Evolutionary conservation across 2,329 filamentous ascomycete species (phyloP), one percentile per base, ranked within the genome.

Genomic region (Hypomyces rosellus): DNA sequence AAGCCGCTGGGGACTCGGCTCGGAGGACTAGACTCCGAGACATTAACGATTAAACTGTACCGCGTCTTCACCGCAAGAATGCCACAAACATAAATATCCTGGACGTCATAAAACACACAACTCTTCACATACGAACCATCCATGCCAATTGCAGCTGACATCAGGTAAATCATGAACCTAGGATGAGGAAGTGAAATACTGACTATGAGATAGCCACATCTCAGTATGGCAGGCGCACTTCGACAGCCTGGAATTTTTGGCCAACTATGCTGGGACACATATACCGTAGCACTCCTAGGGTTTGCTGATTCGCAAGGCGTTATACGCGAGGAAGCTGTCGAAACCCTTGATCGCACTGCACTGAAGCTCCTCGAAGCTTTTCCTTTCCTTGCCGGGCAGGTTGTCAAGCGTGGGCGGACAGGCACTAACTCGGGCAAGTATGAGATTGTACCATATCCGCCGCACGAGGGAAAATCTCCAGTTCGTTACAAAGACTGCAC

Each of bases 211-310:
- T 5, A 30, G 25, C 8, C 25, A 11, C 25, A 8, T 30, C 25
- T 30, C 25, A 30, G 4, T 11, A 38, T 38, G 36, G 11, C 36
- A 5, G 9, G 8, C 5, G 5, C 36, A 38, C 40, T 49, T n/a
- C 47, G 47, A 22, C 47, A 49, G 20, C 47, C 40, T 14, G 47
- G 47, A 16, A 45, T 49, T 33, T 49, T 49, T 20, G 47, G 47
- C 40, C 47, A 49, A 40, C 47, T 49, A 13, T 44, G 47, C 40
- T 49, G 47, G 47, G 47, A 49, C 14, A 44, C 47, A 8, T 49
- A 49, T 40, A 49, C 47, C 14, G 47, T 43, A 11, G 37, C 44
- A 14, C 22, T 49, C 25, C 25, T 49, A 1, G 47, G 47, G 2
- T 49, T 49, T 34, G 2, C 47, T 3, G 13, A 15, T 7, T n/a